Evolutionary conservation across 2,329 filamentous ascomycete genomes (phyloP), one percentile per base, ranked within the genome.

Genomic region (Verticillium dahliae): DNA sequence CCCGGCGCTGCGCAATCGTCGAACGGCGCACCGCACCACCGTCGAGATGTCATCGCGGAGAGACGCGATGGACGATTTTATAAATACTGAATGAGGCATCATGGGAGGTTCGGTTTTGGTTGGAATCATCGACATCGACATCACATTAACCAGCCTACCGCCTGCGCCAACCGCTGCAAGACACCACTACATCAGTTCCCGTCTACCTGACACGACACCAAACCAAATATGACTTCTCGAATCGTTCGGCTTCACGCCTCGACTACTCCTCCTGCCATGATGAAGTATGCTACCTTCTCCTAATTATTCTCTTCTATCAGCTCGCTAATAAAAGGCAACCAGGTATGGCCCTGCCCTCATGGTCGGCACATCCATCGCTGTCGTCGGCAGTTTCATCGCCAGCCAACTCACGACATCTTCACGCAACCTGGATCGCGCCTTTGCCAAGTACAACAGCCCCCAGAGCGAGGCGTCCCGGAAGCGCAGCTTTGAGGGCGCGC

Each of bases 381-480:
- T 67, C 15, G 63, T 76, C 33, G 73, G 62, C n/a, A 62, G 66
- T 62, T 76, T 74, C 63, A 69, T 77, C 59, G 65, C 66, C 59
- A 66, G 62, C 14, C 74, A 76, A 57, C 70, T 77, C 54, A 60
- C 63, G 50, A 67, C 61, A 35, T 71, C 73, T 60, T 75, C 74
- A 5, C 65, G 65, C 35, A 72, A 69, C 5, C 72, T 77, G 67
- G 75, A 77, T 63, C 70, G 70, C 50, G 74, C 70, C 63, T 77
- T 77, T 62, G 61, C 72, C 39, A 70, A 72, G 61, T 77, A 77
- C 69, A 71, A 75, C 66, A 75, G 70, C 7, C 65, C 73, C 6
- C 64, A 74, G 62, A 76, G 75, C 62, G 74, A 77, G 60, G 71
- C 70, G 5, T 69, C 68, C 14, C 69, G 74, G 33, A 66, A 63